These are phyloP conservation scores for Zhuliangozyma parablackwelliae DNA, from an alignment of 1,139 yeast genomes.

Conservation along the genomic window DNA sequence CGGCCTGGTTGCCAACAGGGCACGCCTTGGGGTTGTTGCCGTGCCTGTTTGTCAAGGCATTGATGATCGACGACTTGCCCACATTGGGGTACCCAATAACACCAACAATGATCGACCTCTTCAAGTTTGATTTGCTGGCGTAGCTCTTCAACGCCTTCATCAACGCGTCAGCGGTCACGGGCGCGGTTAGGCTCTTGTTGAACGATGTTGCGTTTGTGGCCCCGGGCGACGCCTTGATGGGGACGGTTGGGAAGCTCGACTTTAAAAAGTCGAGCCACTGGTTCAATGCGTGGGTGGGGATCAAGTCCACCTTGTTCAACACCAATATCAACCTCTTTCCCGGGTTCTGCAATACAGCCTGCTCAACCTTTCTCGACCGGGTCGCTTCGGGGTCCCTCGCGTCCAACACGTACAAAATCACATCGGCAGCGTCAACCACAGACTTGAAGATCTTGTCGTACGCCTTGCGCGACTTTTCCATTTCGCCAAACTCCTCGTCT, in stretches of 20 bases:
- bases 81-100: conserved; percentile 93
- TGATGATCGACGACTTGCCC: conserved; percentile 93
- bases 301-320: conserved; percentile 86
- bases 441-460: conserved; percentile 83
- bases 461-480: conserved; percentile 85
- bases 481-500: conserved; percentile 32
- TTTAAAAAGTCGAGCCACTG: conserved; percentile 82
- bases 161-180: conserved; percentile 69
- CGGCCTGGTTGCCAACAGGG: conserved; percentile 97
- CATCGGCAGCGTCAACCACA: conserved; percentile 86
- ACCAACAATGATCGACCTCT: conserved; percentile 91
- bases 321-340: conserved; percentile 83
- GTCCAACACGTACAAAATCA: conserved; percentile 84
- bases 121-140: conserved; percentile 77
- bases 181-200: conserved; percentile 71
- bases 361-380: conserved; percentile 86
- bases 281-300: conserved; percentile 78
- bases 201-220: conserved; percentile 61
- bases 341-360: conserved; percentile 71
- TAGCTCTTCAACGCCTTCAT: conserved; percentile 81
- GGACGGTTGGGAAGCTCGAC: conserved; percentile 86
- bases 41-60: conserved; percentile 81
- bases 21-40: conserved; percentile 69
- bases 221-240: conserved; percentile 62
- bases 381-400: conserved; percentile 98